Evolutionary conservation across 306 rosid species (phyloP), one percentile per base, ranked within the genome.

Genomic region (Delonix regia): DNA sequence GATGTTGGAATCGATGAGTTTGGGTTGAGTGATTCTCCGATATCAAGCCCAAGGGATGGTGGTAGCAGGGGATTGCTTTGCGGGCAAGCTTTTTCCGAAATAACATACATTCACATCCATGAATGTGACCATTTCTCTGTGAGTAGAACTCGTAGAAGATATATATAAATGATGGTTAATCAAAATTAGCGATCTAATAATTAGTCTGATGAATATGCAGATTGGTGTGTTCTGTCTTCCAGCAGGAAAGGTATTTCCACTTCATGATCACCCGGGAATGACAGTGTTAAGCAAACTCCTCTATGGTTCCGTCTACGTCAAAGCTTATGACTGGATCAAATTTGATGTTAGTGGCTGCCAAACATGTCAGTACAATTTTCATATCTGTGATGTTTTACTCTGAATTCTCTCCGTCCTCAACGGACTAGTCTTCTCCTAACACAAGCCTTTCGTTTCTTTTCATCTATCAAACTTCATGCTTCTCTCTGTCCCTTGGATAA

Each of bases 261-360:
- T 91, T 48, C 97, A 91, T 19, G 90, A 91, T 78, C 97, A 87
- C 80, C 93, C 90, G 0, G 85, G 77, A 73, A 91, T 91, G 97
- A 89, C 97, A n/a, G 93, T 91, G 73, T 79, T 91, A 2, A 86
- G 86, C 82, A 91, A 91, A 73, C 65, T 91, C 47, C 85, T 91
- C 3, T 83, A 83, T 24, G 94, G 97, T 18, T 81, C 91, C 7
- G 45, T 86, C 15, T 24, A 86, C 63, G 71, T 82, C 67, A 86
- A 86, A 80, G 85, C 97, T 22, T 86, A 91, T 73, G 94, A 89
- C 19, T 91, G 94, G 94, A 53, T 86, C 61, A 85, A 85, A 57
- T 56, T 79, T n/a, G 74, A 78, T 2, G 30, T 9, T 44, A 7
- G 73, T 15, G 56, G 72, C 34, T 48, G 45, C 61, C 83, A 39